Evolutionary conservation across 345 rosid species (phyloP), one percentile per base, ranked within the genome.

Genomic region (Conringia planisiliqua): DNA sequence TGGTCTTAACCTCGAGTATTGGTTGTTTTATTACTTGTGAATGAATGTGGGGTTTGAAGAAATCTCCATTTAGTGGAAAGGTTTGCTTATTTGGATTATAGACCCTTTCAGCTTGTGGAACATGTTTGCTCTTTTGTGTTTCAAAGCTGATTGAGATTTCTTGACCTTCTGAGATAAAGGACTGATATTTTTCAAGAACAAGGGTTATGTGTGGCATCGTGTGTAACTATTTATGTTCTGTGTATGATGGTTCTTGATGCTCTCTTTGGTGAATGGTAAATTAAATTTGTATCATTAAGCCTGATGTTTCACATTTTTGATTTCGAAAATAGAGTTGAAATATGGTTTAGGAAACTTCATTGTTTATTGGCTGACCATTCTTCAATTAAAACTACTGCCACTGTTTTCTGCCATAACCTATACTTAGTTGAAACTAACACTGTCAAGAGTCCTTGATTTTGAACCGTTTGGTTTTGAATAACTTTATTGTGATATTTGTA

Each of bases 1-100:
- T 2, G 12, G 36, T 29, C 36, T 27, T 27, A 27, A 14, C 32
- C 4, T 55, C 3, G 51, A n/a, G 52, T 51, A 17, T 48, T 36
- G n/a, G 8, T 63, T 62, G 76, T 51, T 52, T 72, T 40, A 48
- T 61, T 50, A 16, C 18, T 13, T 35, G 44, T 57, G n/a, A 22
- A 22, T 39, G 38, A 22, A 51, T 24, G 35, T 0, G 1, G 10
- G 3, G 11, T 39, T 39, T n/a, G 32, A 33, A 66, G 46, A 20
- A 17, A 13, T 48, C 58, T 32, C 35, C 5, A 33, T 27, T 24
- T 14, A 20, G 18, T 52, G 26, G 30, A 65, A 46, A 10, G n/a
- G 24, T 51, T 48, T 70, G 56, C 16, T 29, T 18, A 3, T 4
- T 16, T 69, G 32, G 43, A 44, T 35, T 33, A 22, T 55, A 26